Base-by-base conservation (phyloP, 176 grass and related monocot genomes). In the Oryza australiensis region DNA sequence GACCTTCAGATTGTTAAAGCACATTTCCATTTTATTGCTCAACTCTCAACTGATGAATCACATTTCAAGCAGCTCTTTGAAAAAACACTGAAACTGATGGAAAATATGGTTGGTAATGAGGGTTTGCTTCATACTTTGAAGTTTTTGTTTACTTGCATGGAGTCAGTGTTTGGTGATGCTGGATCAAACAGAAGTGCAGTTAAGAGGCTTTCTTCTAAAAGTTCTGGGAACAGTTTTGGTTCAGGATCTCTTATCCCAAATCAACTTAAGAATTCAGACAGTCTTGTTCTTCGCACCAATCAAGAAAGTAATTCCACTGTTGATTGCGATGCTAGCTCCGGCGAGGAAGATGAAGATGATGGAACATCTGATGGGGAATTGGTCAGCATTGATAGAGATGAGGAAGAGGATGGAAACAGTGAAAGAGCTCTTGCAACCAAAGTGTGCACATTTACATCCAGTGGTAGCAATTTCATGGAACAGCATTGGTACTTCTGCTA, bases 401-500 rank as follows among this genome's bases (percentile, higher is more conserved):
- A 95, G 43, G 95, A 98, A 77, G 95, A 98, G 57, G 92, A 98
- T 74, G 89, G 80, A 83, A 91, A 88, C 83, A 91, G 82, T 72
- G 95, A 98, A 76, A 90, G 90, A 75, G 84, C 83, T 76, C 72
- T 98, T 74, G 92, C 92, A 11, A 93, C 90, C 34, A 94, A 95
- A 86, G 88, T 98, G 76, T 98, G 95, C 87, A 95, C 95, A 74
- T 98, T 98, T 86, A 98, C 95, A 63, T 98, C 95, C 29, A 98
- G 95, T 80, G 95, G 95, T 27, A 98, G 95, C 70, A 98, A 98
- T 82, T 98, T 98, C 82, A 95, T 98, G 95, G 95, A 98, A 59
- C 95, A 98, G 48, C 95, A 98, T 91, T 98, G 95, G 95, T 98
- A 98, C 70, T 98, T 98, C 75, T 98, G 95, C 73, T 98, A 98